These are phyloP conservation scores for Haplosporangium sp. DNA, from an alignment of 371 early-diverging fungal genomes.

Conservation along the genomic window DNA sequence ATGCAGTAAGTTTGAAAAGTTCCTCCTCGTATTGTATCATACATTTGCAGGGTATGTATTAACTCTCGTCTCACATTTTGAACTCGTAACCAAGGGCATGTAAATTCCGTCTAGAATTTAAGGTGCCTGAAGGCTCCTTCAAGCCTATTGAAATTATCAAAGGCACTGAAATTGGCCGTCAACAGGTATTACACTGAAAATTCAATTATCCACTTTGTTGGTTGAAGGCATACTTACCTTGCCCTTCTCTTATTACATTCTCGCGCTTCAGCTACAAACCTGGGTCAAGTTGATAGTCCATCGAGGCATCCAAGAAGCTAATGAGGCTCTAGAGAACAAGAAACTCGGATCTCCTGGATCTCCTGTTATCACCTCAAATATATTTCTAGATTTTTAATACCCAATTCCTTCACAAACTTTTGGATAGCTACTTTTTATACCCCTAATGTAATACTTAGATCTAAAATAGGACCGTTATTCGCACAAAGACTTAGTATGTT, in stretches of 20 bases:
- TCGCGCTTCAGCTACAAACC: slow-evolving; percentile 12
- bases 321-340: slow-evolving; percentile 30
- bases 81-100: slow-evolving; percentile 60
- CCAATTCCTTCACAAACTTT: no score
- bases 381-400: slow-evolving; percentile 21
- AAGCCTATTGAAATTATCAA: slow-evolving; percentile 69
- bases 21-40: slow-evolving; percentile 1
- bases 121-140: slow-evolving; percentile 59
- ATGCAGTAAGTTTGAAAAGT: slow-evolving; percentile 61
- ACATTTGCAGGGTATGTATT: not conserved
- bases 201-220: not conserved
- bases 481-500: no score
- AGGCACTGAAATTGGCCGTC: slow-evolving; percentile 62
- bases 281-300: slow-evolving; percentile 47
- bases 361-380: slow-evolving; percentile 5
- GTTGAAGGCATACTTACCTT: not conserved
- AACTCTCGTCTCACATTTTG: not conserved
- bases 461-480: no score
- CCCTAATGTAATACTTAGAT: no score
- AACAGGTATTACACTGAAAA: slow-evolving; percentile 33
- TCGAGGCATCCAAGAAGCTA: slow-evolving; percentile 53
- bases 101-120: slow-evolving; percentile 70
- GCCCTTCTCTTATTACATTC: not conserved
- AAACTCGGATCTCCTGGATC: not conserved
- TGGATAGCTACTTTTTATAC: no score